phyloP scores from a whole-genome alignment of 192 early-diverging fungal species.

The Backusella australiensis region DNA sequence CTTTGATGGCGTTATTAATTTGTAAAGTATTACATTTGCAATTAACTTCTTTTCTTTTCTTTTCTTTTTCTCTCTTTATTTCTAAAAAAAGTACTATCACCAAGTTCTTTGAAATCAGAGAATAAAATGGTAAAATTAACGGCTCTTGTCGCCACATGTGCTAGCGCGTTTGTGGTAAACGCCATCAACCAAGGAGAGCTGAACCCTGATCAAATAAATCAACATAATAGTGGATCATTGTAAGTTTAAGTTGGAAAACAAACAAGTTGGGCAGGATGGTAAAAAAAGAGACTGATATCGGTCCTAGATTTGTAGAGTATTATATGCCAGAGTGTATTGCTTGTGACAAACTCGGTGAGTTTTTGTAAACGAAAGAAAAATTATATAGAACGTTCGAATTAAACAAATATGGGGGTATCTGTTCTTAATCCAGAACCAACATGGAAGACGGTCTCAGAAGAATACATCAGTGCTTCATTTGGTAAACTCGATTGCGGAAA shows the following conservation, averaged over 20 bases:
- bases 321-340: neutral
- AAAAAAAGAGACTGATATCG: neutral
- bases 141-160: neutral
- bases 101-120: neutral
- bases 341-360: conserved; percentile 1
- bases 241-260: neutral
- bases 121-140: neutral
- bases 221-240: neutral
- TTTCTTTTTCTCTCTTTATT: neutral
- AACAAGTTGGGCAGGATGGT: neutral
- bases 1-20: neutral
- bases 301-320: conserved; percentile 4
- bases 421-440: neutral
- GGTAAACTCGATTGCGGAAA: neutral
- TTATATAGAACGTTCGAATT: neutral
- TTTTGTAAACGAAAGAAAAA: neutral
- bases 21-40: neutral
- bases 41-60: neutral
- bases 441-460: neutral
- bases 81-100: neutral
- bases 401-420: neutral
- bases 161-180: neutral
- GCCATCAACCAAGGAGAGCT: neutral
- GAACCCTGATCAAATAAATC: neutral
- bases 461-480: neutral